phyloP scores from a whole-genome alignment of 2,329 filamentous ascomycete species.

The Monilinia fructigena region DNA sequence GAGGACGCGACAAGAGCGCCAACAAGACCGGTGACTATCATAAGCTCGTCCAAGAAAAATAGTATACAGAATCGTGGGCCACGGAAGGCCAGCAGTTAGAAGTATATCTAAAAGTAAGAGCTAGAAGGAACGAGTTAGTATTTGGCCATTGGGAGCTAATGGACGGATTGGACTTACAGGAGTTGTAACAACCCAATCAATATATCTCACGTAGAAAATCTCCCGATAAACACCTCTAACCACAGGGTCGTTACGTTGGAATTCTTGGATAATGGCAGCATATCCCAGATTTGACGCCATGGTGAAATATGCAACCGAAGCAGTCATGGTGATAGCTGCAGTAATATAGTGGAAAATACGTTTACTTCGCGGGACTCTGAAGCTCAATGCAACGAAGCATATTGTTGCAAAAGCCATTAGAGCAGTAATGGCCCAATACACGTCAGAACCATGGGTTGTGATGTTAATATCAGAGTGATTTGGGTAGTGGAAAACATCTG shows the following conservation, averaged over 20 bases:
- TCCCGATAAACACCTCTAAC: constrained; percentile 55
- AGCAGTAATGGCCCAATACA: constrained; percentile 61
- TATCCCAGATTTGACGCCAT: constrained; percentile 67
- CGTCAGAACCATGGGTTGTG: constrained; percentile 58
- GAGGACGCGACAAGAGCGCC: constrained; percentile 60
- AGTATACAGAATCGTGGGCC: constrained; percentile 61
- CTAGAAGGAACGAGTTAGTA: constrained; percentile 9
- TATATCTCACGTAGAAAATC: constrained; percentile 66
- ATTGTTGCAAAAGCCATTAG: constrained; percentile 57
- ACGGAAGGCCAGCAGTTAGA: constrained; percentile 63
- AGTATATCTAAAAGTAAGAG: constrained; percentile 62
- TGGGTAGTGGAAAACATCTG: constrained; percentile 34
- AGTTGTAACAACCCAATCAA: constrained; percentile 63
- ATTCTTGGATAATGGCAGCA: constrained; percentile 62
- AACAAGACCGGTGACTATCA: constrained; percentile 66
- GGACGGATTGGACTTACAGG: constrained; percentile 42
- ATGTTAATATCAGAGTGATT: constrained; percentile 53
- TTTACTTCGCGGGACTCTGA: constrained; percentile 53
- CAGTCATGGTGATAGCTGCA: constrained; percentile 56
- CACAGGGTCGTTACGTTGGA: constrained; percentile 44
- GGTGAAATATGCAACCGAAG: constrained; percentile 62
- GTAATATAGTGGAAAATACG: constrained; percentile 66
- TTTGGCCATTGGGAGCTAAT: neutral
- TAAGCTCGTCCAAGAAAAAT: constrained; percentile 62
- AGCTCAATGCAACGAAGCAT: constrained; percentile 51